Conservation (phyloP, 176 grass and related monocot genomes). For the Lolium rigidum region DNA sequence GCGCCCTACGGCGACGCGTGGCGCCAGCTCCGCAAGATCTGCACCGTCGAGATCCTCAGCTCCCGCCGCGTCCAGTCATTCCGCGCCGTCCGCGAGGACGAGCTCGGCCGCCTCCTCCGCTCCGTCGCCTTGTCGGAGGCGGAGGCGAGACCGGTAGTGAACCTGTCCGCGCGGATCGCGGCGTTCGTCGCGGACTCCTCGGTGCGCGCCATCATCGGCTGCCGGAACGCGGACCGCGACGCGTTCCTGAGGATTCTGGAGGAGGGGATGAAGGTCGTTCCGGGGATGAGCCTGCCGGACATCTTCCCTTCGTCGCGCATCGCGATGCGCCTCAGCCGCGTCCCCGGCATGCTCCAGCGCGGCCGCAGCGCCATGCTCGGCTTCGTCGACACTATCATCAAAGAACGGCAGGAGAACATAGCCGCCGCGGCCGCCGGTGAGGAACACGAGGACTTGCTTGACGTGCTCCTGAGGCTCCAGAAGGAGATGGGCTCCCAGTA, state of each 20-base stretch:
- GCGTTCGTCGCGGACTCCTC: constrained; percentile 18
- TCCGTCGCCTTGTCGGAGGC: constrained; percentile 28
- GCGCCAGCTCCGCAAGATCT: constrained; percentile 65
- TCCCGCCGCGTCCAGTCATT: constrained; percentile 56
- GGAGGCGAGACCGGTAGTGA: constrained; percentile 27
- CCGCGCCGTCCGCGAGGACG: constrained; percentile 42
- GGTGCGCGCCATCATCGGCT: constrained; percentile 44
- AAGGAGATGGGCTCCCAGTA: constrained; percentile 19
- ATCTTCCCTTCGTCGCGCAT: constrained; percentile 53
- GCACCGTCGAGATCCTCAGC: constrained; percentile 46
- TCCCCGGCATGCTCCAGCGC: neutral
- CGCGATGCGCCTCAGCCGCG: constrained; percentile 9
- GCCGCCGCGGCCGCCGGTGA: neutral
- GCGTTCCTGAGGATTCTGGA: constrained; percentile 17
- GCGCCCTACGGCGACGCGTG: constrained; percentile 62
- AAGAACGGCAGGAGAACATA: neutral
- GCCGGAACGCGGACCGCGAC: neutral
- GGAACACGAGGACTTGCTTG: constrained; percentile 35
- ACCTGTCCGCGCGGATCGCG: neutral
- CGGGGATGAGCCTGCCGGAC: constrained; percentile 47
- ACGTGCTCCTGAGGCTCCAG: constrained; percentile 45
- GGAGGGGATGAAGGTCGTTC: neutral
- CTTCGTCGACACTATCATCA: constrained; percentile 22
- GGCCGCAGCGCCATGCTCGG: neutral
- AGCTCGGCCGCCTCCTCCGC: constrained; percentile 38